Percentiles rank a stretch among this genome's conserved stretches.
Evolutionary conservation across 2,329 filamentous ascomycete genomes (phyloP).

Genomic region (Penicillium glabrum): DNA sequence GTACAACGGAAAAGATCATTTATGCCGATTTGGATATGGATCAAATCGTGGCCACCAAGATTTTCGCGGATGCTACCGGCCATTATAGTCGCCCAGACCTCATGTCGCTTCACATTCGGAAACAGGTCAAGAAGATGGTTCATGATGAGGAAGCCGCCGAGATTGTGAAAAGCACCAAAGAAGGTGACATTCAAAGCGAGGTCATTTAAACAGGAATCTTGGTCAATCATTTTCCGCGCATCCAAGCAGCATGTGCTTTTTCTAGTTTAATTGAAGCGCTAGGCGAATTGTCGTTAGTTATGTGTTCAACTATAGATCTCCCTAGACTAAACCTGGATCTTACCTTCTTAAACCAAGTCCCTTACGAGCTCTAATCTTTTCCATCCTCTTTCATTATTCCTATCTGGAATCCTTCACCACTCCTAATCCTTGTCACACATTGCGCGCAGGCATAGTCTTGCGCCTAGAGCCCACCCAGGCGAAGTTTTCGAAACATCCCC

Average conservation of each 20-base stretch:
- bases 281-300: no score
- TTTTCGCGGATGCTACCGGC: constrained; percentile 11
- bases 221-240: no score
- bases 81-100: constrained; percentile 10
- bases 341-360: no score
- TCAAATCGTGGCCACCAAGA: constrained; percentile 35
- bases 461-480: background rate
- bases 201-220: no score
- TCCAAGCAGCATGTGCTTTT: no score
- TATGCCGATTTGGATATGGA: constrained; percentile 51
- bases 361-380: no score
- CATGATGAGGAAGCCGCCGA: background rate
- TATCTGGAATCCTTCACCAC: no score
- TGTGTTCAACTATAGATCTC: no score
- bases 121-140: constrained; percentile 1
- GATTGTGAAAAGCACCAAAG: background rate
- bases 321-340: no score
- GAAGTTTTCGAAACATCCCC: background rate
- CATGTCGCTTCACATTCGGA: constrained; percentile 3
- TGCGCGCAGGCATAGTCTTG: background rate
- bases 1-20: constrained; percentile 47
- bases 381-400: no score
- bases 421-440: background rate
- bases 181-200: background rate
- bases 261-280: no score